These are phyloP conservation scores for Apiospora kogelbergensis DNA, from an alignment of 2,329 filamentous ascomycete species.

Conservation along the genomic window DNA sequence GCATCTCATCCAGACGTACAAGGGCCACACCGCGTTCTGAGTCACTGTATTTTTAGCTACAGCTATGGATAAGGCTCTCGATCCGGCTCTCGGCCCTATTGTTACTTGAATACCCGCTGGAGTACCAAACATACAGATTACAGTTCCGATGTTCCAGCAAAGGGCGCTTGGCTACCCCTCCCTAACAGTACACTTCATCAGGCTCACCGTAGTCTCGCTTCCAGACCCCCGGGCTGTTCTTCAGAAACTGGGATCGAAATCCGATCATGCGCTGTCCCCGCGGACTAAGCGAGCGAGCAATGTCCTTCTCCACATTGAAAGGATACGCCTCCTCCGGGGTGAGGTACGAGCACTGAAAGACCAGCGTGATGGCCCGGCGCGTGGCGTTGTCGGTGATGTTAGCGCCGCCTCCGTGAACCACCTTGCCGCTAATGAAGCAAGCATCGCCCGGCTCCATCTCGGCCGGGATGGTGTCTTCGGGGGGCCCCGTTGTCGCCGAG, in stretches of 20 bases:
- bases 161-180: neutral
- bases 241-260: conserved; percentile 27
- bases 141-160: neutral
- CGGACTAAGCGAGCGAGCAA: conserved; percentile 20
- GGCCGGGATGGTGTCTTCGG: conserved; percentile 20
- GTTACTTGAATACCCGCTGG: no score
- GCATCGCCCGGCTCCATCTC: conserved; percentile 32
- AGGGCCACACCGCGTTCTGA: no score
- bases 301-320: conserved; percentile 21
- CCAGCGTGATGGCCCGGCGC: conserved; percentile 23
- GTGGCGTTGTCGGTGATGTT: conserved; percentile 25
- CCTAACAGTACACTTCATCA: conserved; percentile 14
- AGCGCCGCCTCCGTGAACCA: conserved; percentile 31
- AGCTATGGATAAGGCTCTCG: no score
- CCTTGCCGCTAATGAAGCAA: conserved; percentile 31
- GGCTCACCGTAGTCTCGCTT: conserved; percentile 22
- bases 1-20: no score
- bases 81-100: no score
- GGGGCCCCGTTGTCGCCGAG: conserved; percentile 21
- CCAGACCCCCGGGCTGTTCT: conserved; percentile 27
- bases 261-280: conserved; percentile 27
- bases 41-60: no score
- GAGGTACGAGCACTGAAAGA: conserved; percentile 27
- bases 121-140: neutral
- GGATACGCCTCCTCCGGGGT: conserved; percentile 30